Percentiles rank a stretch among this genome's conserved stretches.
Conservation (phyloP, 129 eudicot species). For the Chrysanthemum seticuspe region DNA sequence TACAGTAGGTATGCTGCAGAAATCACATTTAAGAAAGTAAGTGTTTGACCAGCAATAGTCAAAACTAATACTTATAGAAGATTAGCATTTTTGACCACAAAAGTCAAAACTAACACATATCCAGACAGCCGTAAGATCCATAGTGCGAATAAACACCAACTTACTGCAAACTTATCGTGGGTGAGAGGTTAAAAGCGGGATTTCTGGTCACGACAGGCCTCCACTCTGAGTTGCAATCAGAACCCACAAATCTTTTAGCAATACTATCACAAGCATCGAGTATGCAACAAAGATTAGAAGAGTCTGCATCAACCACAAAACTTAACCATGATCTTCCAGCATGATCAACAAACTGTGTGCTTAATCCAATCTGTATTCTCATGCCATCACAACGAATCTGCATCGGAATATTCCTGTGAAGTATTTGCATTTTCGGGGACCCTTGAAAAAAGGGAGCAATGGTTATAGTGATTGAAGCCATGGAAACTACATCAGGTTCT, state of each 20-base stretch:
- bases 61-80: not conserved
- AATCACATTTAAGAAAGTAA: not conserved
- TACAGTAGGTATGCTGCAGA: slow-evolving; percentile 62
- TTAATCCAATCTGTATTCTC: slow-evolving; percentile 74
- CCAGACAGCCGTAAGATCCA: too few relatives aligned
- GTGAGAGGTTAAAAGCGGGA: slow-evolving; percentile 55
- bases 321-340: slow-evolving; percentile 79
- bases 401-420: slow-evolving; percentile 43
- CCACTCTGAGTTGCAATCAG: slow-evolving; percentile 72
- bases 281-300: slow-evolving; percentile 48
- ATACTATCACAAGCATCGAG: slow-evolving; percentile 61
- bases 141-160: slow-evolving; percentile 20
- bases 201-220: slow-evolving; percentile 66
- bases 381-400: slow-evolving; percentile 44
- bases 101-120: too few relatives aligned
- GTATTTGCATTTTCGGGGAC: slow-evolving; percentile 50
- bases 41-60: not conserved
- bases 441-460: slow-evolving; percentile 53
- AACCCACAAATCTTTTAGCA: slow-evolving; percentile 51
- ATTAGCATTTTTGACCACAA: not conserved
- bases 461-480: slow-evolving; percentile 57
- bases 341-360: slow-evolving; percentile 57
- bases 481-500: slow-evolving; percentile 46
- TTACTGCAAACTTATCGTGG: slow-evolving; percentile 82
- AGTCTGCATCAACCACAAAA: slow-evolving; percentile 73